These are phyloP conservation scores for Brassica balearica DNA, from an alignment of 441 rosid genomes.

Conservation along the genomic window DNA sequence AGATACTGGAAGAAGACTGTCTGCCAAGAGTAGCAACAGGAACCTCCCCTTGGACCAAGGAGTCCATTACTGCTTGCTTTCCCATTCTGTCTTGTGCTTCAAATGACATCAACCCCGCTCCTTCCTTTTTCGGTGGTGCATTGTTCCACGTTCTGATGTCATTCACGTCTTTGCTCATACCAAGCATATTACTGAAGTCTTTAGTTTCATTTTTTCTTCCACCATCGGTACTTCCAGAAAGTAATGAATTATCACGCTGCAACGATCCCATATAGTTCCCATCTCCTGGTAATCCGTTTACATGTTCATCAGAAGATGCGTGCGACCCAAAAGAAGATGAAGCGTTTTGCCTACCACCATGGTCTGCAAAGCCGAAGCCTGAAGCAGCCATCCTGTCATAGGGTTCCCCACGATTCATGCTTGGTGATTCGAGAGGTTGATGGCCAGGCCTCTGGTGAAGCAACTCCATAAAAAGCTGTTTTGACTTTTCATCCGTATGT, in stretches of 20 bases:
- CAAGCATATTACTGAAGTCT: constrained; percentile 39
- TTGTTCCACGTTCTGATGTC: constrained; percentile 49
- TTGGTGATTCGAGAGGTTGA: constrained; percentile 45
- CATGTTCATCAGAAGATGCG: constrained; percentile 54
- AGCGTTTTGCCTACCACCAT: constrained; percentile 49
- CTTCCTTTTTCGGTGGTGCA: constrained; percentile 39
- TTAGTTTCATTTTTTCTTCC: constrained; percentile 44
- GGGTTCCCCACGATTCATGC: constrained; percentile 41
- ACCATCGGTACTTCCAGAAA: constrained; percentile 42
- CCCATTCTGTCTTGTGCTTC: constrained; percentile 54
- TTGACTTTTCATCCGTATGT: constrained; percentile 60
- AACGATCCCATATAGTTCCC: constrained; percentile 48
- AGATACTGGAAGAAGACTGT: constrained; percentile 55
- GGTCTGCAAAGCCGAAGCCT: constrained; percentile 47
- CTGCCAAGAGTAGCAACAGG: constrained; percentile 40
- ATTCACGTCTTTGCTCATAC: constrained; percentile 44
- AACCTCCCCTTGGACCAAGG: constrained; percentile 46
- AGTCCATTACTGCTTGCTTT: constrained; percentile 44
- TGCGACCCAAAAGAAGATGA: constrained; percentile 54
- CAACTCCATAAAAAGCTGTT: constrained; percentile 60
- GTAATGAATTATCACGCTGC: constrained; percentile 46
- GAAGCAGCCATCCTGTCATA: constrained; percentile 50
- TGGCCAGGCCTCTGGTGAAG: constrained; percentile 59
- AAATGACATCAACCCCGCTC: constrained; percentile 48
- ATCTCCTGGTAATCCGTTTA: constrained; percentile 45